Percentiles rank a stretch among this genome's conserved stretches.
These are phyloP conservation scores for Coemansia nantahalensis DNA, from an alignment of 192 early-diverging fungal species.

Conservation along the genomic window DNA sequence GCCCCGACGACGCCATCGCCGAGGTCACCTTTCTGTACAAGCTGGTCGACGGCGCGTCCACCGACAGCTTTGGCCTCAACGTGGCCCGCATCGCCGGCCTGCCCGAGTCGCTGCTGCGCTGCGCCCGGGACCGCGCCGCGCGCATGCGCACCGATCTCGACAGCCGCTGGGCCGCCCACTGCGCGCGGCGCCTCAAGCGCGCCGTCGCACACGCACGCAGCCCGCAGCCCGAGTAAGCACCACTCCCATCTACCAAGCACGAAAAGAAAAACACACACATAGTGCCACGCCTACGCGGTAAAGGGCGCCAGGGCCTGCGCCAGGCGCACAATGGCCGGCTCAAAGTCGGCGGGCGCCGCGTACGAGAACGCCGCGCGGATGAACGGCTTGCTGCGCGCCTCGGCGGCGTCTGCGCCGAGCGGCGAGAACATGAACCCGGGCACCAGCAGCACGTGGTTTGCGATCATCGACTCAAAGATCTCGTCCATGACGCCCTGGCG, in stretches of 20 bases:
- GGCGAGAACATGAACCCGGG: constrained; percentile 65
- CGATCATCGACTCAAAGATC: constrained; percentile 60
- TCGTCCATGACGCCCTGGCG: constrained; percentile 57
- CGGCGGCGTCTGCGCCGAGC: constrained; percentile 36
- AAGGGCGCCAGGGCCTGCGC: constrained; percentile 56
- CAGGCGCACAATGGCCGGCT: constrained; percentile 59
- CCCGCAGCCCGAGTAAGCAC: no score
- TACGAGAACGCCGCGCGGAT: constrained; percentile 71
- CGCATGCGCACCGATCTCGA: constrained; percentile 63
- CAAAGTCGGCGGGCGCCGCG: constrained; percentile 61
- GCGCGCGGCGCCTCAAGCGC: constrained; percentile 18
- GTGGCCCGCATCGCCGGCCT: constrained; percentile 93
- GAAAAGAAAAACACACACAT: not conserved
- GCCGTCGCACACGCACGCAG: constrained; percentile 25
- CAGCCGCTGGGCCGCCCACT: constrained; percentile 22
- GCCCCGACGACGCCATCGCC: constrained; percentile 40
- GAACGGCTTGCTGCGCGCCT: constrained; percentile 53
- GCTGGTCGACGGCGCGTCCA: constrained; percentile 75
- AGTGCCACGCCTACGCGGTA: not conserved
- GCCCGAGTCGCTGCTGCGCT: constrained; percentile 62
- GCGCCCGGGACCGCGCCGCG: constrained; percentile 66
- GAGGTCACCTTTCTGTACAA: constrained; percentile 95
- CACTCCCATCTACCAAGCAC: no score
- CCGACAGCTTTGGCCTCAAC: constrained; percentile 95
- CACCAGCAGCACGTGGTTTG: constrained; percentile 67